Conservation (phyloP, 1,139 yeast genomes). For the Yamadazyma dushanensis region DNA sequence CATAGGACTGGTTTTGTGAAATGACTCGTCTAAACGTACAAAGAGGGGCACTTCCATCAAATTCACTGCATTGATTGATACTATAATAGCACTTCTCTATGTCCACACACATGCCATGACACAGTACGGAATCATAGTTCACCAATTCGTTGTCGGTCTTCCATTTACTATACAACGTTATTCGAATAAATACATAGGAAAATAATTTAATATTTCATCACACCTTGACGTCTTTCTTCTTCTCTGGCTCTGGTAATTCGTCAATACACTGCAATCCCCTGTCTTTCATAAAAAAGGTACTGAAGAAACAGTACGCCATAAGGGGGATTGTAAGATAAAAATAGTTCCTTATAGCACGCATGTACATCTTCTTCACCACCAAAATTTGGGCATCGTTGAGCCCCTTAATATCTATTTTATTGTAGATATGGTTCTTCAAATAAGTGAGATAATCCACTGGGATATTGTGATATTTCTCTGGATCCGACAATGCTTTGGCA, state of each 20-base stretch:
- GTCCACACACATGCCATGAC: too few species aligned
- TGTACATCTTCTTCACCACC: slow-evolving; percentile 31
- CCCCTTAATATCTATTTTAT: slow-evolving; percentile 26
- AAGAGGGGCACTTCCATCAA: too few species aligned
- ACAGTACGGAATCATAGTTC: too few species aligned
- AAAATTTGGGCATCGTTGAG: slow-evolving; percentile 25
- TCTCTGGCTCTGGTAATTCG: slow-evolving; percentile 23
- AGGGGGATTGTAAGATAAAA: slow-evolving; percentile 46
- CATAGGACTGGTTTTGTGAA: too few species aligned
- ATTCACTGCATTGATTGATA: too few species aligned
- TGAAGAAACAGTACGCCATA: slow-evolving; percentile 38
- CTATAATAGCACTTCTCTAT: too few species aligned
- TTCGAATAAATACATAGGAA: too few species aligned
- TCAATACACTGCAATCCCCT: slow-evolving; percentile 29
- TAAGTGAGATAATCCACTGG: slow-evolving; percentile 20
- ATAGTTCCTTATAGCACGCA: slow-evolving; percentile 36
- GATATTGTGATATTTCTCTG: slow-evolving; percentile 11
- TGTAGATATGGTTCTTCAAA: slow-evolving; percentile 32
- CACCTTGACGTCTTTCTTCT: too few species aligned
- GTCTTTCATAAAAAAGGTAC: slow-evolving; percentile 39
- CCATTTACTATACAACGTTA: too few species aligned
- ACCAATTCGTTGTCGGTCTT: too few species aligned
- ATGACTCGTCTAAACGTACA: too few species aligned
- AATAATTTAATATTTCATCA: too few species aligned
- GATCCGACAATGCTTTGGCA: slow-evolving; percentile 9